Evolutionary conservation across 345 rosid species (phyloP).

Genomic region (Gossypium stocksii): DNA sequence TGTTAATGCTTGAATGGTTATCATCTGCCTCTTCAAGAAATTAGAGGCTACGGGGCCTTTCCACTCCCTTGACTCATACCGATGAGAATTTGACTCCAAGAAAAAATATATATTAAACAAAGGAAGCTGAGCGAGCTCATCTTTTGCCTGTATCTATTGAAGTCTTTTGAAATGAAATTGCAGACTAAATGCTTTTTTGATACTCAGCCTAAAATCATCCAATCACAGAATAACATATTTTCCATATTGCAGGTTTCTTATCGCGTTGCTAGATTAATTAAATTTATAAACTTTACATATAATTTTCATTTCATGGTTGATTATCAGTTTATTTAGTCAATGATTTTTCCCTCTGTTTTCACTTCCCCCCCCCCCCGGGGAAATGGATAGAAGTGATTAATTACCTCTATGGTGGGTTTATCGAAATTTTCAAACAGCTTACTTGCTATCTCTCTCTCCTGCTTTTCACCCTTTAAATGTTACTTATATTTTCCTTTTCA

Average conservation of each 20-base stretch:
- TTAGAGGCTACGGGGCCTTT: not conserved
- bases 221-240: not conserved
- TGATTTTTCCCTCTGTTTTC: not conserved
- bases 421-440: not conserved
- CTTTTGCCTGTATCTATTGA: not conserved
- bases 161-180: not conserved
- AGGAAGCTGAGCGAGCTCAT: not conserved
- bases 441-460: not conserved
- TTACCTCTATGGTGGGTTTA: not conserved
- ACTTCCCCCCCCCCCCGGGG: no score
- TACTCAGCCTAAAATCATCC: not conserved
- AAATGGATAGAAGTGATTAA: not conserved
- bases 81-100: not conserved
- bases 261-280: not conserved
- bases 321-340: not conserved
- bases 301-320: not conserved
- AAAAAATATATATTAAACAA: not conserved
- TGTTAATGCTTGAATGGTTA: not conserved
- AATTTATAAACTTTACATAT: not conserved
- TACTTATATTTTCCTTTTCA: not conserved
- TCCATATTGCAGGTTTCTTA: not conserved
- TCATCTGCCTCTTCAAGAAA: not conserved
- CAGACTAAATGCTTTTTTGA: not conserved
- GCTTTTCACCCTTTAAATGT: not conserved
- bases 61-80: not conserved